Percentiles rank a stretch among this genome's conserved stretches.
These are phyloP conservation scores for Oryza meridionalis DNA, from an alignment of 176 grass and related monocot genomes.

Conservation along the genomic window DNA sequence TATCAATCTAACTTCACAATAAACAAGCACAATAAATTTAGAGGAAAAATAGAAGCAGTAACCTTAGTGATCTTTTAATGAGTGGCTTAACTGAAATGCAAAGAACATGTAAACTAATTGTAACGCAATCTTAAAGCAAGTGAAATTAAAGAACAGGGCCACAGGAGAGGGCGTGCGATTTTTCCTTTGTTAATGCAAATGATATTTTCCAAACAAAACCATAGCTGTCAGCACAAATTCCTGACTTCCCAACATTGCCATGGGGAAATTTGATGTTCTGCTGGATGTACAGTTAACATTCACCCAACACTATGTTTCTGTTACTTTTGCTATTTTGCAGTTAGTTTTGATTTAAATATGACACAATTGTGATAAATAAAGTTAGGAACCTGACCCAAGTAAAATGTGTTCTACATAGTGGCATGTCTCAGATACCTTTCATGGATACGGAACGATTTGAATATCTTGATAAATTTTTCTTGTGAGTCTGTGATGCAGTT, in stretches of 20 bases:
- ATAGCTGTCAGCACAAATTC: background rate
- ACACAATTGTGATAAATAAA: background rate
- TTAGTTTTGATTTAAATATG: constrained; percentile 11
- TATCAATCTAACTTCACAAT: constrained; percentile 21
- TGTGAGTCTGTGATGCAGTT: background rate
- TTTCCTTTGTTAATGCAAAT: background rate
- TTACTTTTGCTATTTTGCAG: background rate
- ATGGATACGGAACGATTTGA: constrained; percentile 1
- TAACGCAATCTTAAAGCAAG: background rate
- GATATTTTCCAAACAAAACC: background rate
- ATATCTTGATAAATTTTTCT: constrained; percentile 22
- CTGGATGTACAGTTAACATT: constrained; percentile 28
- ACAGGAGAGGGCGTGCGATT: background rate
- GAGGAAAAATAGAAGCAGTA: background rate
- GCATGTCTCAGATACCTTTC: constrained; percentile 27
- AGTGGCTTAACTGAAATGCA: background rate
- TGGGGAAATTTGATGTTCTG: constrained; percentile 16
- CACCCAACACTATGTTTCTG: background rate
- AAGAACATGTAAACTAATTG: background rate
- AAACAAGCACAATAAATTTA: constrained; percentile 27
- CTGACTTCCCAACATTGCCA: background rate
- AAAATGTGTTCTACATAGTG: background rate
- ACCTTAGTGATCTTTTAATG: constrained; percentile 18
- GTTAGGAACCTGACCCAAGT: constrained; percentile 11
- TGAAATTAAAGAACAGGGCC: constrained; percentile 12